Conservation (phyloP, 2,329 filamentous ascomycete species). For the Fusarium sp. region DNA sequence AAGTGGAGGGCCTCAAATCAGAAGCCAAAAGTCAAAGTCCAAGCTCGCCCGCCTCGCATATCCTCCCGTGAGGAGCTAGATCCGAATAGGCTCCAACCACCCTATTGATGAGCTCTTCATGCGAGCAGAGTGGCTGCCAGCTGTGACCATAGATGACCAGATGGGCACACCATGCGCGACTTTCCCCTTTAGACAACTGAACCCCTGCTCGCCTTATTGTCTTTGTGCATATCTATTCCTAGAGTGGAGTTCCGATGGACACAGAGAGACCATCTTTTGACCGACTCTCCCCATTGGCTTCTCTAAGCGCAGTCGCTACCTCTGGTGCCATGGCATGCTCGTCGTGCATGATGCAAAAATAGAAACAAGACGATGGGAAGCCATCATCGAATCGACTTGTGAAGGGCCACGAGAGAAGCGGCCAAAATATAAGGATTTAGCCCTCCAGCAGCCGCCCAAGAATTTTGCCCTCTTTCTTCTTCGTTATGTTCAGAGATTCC, state of each 20-base stretch:
- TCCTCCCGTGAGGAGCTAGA: conserved; percentile 37
- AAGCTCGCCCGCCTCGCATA: conserved; percentile 35
- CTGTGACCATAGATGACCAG: conserved; percentile 33
- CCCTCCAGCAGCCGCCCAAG: conserved; percentile 53
- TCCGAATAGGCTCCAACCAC: conserved; percentile 32
- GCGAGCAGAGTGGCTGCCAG: conserved; percentile 40
- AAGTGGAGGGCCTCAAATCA: conserved; percentile 38
- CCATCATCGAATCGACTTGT: conserved; percentile 42
- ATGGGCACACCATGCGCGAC: conserved; percentile 46
- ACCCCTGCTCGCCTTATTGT: conserved; percentile 35
- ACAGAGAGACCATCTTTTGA: conserved; percentile 38
- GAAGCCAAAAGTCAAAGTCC: conserved; percentile 30
- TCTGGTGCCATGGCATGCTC: conserved; percentile 42
- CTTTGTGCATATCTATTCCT: conserved; percentile 45
- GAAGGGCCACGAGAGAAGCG: conserved; percentile 53
- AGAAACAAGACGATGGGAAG: conserved; percentile 46
- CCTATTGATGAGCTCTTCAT: conserved; percentile 29
- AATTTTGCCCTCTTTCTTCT: conserved; percentile 55
- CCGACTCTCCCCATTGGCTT: conserved; percentile 54
- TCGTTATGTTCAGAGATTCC: conserved; percentile 54
- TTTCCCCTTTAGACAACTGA: conserved; percentile 40
- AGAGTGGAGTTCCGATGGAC: conserved; percentile 39
- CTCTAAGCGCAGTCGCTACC: conserved; percentile 56
- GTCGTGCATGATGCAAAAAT: conserved; percentile 50
- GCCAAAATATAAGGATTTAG: conserved; percentile 68